These are phyloP conservation scores for Lecanicillium sp. DNA, from an alignment of 2,329 filamentous ascomycete species.

Conservation along the genomic window DNA sequence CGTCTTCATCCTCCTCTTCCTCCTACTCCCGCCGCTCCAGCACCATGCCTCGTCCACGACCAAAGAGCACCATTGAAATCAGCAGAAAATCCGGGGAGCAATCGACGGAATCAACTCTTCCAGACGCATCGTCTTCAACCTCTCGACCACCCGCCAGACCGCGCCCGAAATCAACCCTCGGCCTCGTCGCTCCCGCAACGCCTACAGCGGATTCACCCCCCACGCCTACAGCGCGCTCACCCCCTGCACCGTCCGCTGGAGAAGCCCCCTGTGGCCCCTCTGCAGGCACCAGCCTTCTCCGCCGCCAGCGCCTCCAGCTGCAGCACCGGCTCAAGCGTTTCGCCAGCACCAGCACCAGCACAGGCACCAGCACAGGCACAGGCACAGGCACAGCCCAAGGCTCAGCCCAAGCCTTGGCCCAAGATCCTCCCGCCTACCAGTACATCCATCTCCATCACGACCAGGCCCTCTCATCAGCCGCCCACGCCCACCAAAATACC, in stretches of 20 bases:
- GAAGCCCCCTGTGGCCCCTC: background rate
- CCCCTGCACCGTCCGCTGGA: no score
- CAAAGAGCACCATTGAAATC: background rate
- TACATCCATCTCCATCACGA: background rate
- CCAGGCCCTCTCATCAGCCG: constrained; percentile 2
- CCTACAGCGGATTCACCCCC: background rate
- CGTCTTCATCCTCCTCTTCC: background rate
- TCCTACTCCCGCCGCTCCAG: no score
- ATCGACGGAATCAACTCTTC: background rate
- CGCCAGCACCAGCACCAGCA: no score
- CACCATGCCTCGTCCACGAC: background rate
- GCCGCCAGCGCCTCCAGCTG: constrained; percentile 10
- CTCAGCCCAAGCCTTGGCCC: background rate
- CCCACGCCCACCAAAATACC: background rate
- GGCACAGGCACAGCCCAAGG: no score
- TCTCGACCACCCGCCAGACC: background rate
- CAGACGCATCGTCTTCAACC: background rate
- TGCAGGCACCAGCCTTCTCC: constrained; percentile 1
- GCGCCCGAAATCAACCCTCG: background rate
- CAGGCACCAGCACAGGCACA: no score
- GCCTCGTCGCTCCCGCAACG: background rate
- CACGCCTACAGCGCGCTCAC: background rate
- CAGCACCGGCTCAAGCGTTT: constrained; percentile 7
- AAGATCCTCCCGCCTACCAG: background rate
- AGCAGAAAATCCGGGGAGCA: background rate